Evolutionary conservation across 1,139 yeast species (phyloP).

Genomic region (Suhomyces bribrorum): DNA sequence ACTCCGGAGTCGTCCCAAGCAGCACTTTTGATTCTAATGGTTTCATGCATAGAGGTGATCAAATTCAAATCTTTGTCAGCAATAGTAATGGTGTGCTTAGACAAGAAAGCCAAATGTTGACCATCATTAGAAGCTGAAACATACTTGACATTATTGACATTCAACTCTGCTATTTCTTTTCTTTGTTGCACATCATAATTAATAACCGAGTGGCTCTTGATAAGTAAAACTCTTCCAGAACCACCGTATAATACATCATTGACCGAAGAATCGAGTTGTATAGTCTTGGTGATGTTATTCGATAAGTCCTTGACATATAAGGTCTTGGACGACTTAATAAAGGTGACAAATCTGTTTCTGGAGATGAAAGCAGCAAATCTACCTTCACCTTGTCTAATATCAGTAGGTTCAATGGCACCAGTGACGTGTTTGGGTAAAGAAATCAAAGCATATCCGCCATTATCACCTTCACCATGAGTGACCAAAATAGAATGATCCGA

Average conservation of each 20-base stretch:
- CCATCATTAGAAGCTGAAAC: slow-evolving; percentile 90
- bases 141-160: slow-evolving; percentile 81
- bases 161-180: slow-evolving; percentile 68
- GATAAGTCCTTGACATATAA: slow-evolving; percentile 83
- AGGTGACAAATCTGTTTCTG: slow-evolving; percentile 89
- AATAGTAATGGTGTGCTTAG: slow-evolving; percentile 91
- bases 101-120: slow-evolving; percentile 80
- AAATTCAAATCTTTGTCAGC: slow-evolving; percentile 78
- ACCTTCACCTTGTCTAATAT: slow-evolving; percentile 77
- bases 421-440: slow-evolving; percentile 83
- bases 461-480: slow-evolving; percentile 71
- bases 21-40: slow-evolving; percentile 94
- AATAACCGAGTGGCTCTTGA: slow-evolving; percentile 71
- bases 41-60: slow-evolving; percentile 88
- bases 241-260: slow-evolving; percentile 77
- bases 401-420: slow-evolving; percentile 89
- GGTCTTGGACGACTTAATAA: slow-evolving; percentile 60
- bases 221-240: slow-evolving; percentile 78
- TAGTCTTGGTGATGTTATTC: slow-evolving; percentile 77
- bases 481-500: slow-evolving; percentile 85
- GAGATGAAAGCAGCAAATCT: slow-evolving; percentile 88
- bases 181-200: slow-evolving; percentile 93
- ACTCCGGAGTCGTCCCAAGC: slow-evolving; percentile 97
- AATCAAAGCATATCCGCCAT: slow-evolving; percentile 69
- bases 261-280: slow-evolving; percentile 71